phyloP scores from a whole-genome alignment of 257 asterid species.

The Rehmannia glutinosa region DNA sequence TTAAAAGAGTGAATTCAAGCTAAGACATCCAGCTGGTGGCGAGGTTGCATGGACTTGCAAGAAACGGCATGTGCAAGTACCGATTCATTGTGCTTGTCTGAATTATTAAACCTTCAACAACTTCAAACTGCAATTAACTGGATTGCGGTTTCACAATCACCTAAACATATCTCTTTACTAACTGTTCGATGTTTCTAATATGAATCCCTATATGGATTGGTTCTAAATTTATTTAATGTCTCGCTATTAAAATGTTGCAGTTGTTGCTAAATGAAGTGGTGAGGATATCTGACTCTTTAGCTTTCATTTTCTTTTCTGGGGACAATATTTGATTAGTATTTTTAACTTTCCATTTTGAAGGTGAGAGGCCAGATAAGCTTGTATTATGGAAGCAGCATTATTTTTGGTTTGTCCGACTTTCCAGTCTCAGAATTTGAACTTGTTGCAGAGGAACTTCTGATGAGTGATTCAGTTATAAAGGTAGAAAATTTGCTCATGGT shows the following conservation, averaged over 20 bases:
- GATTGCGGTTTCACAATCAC: neutral
- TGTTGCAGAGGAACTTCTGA: conserved; percentile 94
- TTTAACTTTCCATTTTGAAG: conserved; percentile 44
- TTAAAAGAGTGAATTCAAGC: conserved; percentile 7
- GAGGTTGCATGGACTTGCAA: neutral
- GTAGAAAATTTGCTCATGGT: conserved; percentile 28
- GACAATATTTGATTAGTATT: neutral
- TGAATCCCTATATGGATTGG: conserved; percentile 3
- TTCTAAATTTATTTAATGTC: neutral
- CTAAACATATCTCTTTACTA: neutral
- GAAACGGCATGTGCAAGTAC: neutral
- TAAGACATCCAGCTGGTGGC: conserved; percentile 6
- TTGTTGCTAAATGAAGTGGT: conserved; percentile 9
- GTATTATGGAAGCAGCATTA: conserved; percentile 73
- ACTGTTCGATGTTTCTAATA: neutral
- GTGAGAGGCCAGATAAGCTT: conserved; percentile 97
- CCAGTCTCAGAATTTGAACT: conserved; percentile 98
- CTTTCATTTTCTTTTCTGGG: neutral
- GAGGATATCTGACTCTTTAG: neutral
- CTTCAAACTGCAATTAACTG: neutral
- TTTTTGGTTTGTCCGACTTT: conserved; percentile 77
- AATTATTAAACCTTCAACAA: neutral
- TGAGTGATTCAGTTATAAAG: conserved; percentile 88
- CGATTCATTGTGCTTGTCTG: conserved; percentile 1
- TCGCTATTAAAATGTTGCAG: neutral